Base-by-base conservation (phyloP, 495 filamentous ascomycete genomes). In the Trichocladium uniseriatum region DNA sequence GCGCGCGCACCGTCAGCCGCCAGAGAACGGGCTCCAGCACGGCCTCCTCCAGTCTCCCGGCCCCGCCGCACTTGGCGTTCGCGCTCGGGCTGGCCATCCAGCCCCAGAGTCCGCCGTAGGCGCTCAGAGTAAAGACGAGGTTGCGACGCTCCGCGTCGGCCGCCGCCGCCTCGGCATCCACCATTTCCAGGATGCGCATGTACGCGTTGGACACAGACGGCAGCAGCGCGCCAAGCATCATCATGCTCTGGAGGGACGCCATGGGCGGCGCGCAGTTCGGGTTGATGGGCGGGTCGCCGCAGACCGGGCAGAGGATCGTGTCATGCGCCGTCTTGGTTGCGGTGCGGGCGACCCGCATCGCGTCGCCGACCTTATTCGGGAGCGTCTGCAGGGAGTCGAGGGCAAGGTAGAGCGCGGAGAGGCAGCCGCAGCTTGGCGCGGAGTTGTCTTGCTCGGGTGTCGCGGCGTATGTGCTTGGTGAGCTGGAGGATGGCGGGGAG, bases 151-250 rank as follows among this genome's bases (percentile, higher is more conserved):
- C 60, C 1, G 54, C 55, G 9, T 63, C 58, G 8, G 76, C 76
- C 0, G 37, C 52, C 0, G 59, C 44, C 1, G 69, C 58, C 36
- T 70, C 69, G 15, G 57, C 59, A 49, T 79, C 75, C 14, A 77
- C 62, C 52, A 72, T 66, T 15, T 37, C 48, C 1, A 79, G 57
- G 24, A 79, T 69, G 37, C 49, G 61, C 45, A 61, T 63, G 60
- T 79, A 87, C 3, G 76, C 69, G 58, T 82, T 74, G 16, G 78
- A 78, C 24, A 82, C 69, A 11, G 79, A 76, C 16, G 78, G 81
- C 18, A 87, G 67, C 8, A 86, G 67, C 0, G 80, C 79, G 6
- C 76, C 81, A 10, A 82, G 74, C 46, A 83, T 75, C 80, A 85
- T 84, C 34, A 80, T 70, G 56, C 77, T 84, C 49, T 85, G 82